Percentiles rank a stretch among this genome's conserved stretches.
Conservation (phyloP, 495 filamentous ascomycete species). For the Podospora sp. region DNA sequence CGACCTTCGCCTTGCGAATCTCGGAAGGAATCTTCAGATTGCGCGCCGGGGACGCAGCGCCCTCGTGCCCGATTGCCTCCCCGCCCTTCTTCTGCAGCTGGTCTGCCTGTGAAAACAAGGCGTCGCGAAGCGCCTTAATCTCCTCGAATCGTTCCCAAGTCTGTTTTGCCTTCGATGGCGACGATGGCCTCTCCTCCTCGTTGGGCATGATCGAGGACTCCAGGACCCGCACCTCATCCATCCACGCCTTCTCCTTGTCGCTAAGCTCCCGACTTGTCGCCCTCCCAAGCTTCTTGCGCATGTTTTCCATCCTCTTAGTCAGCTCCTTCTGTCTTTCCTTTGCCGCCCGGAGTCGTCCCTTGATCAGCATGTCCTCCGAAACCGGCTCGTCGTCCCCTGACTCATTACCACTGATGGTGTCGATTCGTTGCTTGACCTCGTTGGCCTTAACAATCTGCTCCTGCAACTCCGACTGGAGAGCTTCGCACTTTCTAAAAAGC, state of each 20-base stretch:
- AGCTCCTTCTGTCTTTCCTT: slow-evolving; percentile 63
- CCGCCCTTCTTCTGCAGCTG: slow-evolving; percentile 38
- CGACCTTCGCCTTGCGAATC: slow-evolving; percentile 66
- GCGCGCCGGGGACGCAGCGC: slow-evolving; percentile 29
- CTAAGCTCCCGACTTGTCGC: slow-evolving; percentile 66
- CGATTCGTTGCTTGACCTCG: slow-evolving; percentile 67
- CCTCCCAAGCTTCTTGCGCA: slow-evolving; percentile 62
- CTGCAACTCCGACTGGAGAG: slow-evolving; percentile 68
- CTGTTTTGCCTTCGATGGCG: slow-evolving; percentile 38
- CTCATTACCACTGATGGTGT: slow-evolving; percentile 65
- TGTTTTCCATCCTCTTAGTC: slow-evolving; percentile 61
- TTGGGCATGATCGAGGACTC: slow-evolving; percentile 47
- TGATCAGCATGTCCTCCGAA: slow-evolving; percentile 56
- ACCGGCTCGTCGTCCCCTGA: slow-evolving; percentile 46
- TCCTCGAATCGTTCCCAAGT: slow-evolving; percentile 53
- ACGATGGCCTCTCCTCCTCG: slow-evolving; percentile 21
- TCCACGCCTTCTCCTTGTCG: slow-evolving; percentile 71
- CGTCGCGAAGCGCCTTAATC: slow-evolving; percentile 47
- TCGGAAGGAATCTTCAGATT: slow-evolving; percentile 63
- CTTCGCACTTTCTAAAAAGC: slow-evolving; percentile 76
- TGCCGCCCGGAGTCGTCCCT: slow-evolving; percentile 61
- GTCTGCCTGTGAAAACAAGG: slow-evolving; percentile 55
- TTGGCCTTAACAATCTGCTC: slow-evolving; percentile 70
- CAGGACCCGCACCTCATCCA: slow-evolving; percentile 62
- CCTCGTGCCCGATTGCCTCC: slow-evolving; percentile 36